Evolutionary conservation across 345 rosid species (phyloP).

Genomic region (Eucalyptus sideroxylon): DNA sequence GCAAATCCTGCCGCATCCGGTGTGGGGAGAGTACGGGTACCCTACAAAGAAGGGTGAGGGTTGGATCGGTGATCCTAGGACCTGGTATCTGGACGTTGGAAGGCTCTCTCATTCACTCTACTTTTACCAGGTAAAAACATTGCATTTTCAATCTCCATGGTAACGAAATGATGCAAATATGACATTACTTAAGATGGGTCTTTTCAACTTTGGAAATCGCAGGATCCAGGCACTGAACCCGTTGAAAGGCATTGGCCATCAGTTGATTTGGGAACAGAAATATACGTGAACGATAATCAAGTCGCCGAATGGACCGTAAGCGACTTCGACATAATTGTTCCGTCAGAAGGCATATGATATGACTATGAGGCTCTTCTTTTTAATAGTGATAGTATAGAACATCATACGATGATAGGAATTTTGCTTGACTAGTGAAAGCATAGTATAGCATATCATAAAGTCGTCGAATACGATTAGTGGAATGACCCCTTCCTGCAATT

Average conservation of each 20-base stretch:
- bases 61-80: slow-evolving; percentile 49
- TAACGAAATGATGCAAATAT: background rate
- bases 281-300: slow-evolving; percentile 25
- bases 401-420: background rate
- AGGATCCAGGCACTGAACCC: slow-evolving; percentile 50
- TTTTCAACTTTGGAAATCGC: background rate
- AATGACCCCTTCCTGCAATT: background rate
- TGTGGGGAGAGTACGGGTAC: slow-evolving; percentile 64
- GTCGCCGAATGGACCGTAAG: slow-evolving; percentile 55
- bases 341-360: background rate
- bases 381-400: background rate
- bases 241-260: slow-evolving; percentile 63
- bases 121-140: slow-evolving; percentile 47
- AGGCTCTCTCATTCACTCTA: slow-evolving; percentile 47
- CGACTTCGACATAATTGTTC: slow-evolving; percentile 41
- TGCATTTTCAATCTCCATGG: background rate
- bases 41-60: slow-evolving; percentile 55
- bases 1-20: slow-evolving; percentile 61
- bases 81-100: slow-evolving; percentile 66
- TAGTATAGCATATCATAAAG: background rate
- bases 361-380: background rate
- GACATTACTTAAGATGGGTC: background rate
- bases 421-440: background rate
- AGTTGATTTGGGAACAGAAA: slow-evolving; percentile 52
- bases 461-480: background rate